Evolutionary conservation across 371 early-diverging fungal genomes (phyloP).

Genomic region (Lichtheimia corymbifera): DNA sequence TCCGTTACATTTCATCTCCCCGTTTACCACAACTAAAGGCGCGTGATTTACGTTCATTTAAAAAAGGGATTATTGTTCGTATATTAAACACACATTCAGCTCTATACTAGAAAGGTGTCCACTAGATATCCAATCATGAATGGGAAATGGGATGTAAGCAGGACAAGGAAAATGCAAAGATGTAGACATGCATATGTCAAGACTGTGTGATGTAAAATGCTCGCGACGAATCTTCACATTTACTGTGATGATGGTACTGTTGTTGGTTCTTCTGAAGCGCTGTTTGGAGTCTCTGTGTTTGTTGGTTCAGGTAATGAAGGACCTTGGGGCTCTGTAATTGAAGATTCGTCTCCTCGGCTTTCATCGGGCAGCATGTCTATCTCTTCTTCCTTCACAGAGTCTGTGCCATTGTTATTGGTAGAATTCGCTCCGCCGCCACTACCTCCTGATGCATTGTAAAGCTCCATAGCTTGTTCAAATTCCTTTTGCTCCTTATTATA

Average conservation of each 20-base stretch:
- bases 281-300: background rate
- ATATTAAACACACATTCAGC: background rate
- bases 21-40: conserved; percentile 13
- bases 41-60: background rate
- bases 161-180: too few species aligned
- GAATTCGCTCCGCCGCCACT: background rate
- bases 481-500: conserved; percentile 46
- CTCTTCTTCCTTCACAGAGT: conserved; percentile 26
- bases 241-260: conserved; percentile 2
- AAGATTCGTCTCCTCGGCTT: conserved; percentile 9
- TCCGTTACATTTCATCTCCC: conserved; percentile 36
- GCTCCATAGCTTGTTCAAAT: conserved; percentile 43
- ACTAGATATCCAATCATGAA: too few species aligned
- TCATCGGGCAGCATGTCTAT: conserved; percentile 8
- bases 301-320: background rate
- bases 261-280: background rate
- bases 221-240: background rate
- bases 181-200: too few species aligned
- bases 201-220: too few species aligned
- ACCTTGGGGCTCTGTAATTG: background rate
- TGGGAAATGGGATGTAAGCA: too few species aligned
- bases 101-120: too few species aligned
- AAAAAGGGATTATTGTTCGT: background rate
- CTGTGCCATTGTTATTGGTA: background rate
- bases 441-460: conserved; percentile 32